Conservation (phyloP, 2,329 filamentous ascomycete species). For the Hypocrella siamensis region DNA sequence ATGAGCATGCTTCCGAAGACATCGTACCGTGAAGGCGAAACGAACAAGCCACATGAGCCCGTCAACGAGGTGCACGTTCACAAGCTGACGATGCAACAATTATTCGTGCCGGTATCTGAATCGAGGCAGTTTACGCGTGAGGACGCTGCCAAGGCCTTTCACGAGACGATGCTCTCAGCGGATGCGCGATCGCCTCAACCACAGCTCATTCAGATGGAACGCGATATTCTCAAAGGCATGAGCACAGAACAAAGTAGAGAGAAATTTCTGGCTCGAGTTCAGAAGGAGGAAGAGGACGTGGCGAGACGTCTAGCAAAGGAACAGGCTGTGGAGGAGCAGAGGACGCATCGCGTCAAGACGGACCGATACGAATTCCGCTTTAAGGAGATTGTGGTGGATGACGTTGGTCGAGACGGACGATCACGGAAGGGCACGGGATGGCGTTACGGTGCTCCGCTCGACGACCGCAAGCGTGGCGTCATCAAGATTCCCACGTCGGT, state of each 20-base stretch:
- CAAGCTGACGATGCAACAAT: constrained; percentile 42
- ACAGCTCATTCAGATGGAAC: constrained; percentile 42
- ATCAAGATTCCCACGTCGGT: constrained; percentile 54
- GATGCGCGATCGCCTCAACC: constrained; percentile 47
- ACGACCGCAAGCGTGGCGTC: constrained; percentile 46
- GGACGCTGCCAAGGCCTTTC: constrained; percentile 50
- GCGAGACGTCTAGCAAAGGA: constrained; percentile 16
- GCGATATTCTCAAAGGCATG: constrained; percentile 24
- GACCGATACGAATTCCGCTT: constrained; percentile 49
- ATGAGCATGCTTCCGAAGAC: constrained; percentile 66
- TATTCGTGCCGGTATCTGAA: constrained; percentile 49
- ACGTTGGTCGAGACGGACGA: constrained; percentile 37
- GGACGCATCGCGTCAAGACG: constrained; percentile 28
- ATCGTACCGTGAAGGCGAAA: constrained; percentile 35
- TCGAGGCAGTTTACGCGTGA: constrained; percentile 47
- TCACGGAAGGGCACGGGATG: constrained; percentile 37
- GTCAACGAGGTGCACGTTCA: constrained; percentile 53
- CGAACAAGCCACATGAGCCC: constrained; percentile 34
- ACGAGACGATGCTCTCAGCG: constrained; percentile 40
- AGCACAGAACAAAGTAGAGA: constrained; percentile 19
- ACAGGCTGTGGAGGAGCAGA: constrained; percentile 20
- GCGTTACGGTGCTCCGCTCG: constrained; percentile 46
- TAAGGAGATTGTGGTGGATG: constrained; percentile 40
- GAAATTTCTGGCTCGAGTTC: constrained; percentile 25
- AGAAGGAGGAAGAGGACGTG: constrained; percentile 24